These are phyloP conservation scores for Mrakia blollopis DNA, from an alignment of 768 basidiomycete genomes.

Conservation along the genomic window DNA sequence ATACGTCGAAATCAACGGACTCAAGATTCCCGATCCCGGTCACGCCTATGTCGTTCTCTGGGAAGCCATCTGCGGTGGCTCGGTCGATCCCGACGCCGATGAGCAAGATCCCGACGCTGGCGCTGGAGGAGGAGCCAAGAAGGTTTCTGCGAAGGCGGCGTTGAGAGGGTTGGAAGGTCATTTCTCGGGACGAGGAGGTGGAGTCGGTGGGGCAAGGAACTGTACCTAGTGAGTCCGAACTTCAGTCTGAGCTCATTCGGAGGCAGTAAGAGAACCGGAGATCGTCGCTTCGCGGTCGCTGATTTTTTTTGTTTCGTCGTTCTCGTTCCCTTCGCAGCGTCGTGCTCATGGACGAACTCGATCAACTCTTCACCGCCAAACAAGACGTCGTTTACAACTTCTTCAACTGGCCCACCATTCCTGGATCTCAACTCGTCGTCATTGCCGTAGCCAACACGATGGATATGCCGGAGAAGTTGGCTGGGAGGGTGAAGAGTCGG, in stretches of 20 bases:
- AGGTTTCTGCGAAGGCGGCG: slow-evolving; percentile 72
- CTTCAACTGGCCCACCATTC: slow-evolving; percentile 97
- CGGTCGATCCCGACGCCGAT: slow-evolving; percentile 7
- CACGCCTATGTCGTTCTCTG: slow-evolving; percentile 87
- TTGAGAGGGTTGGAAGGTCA: slow-evolving; percentile 69
- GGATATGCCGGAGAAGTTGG: slow-evolving; percentile 94
- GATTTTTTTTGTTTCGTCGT: not conserved
- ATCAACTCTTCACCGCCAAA: slow-evolving; percentile 90
- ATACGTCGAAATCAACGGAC: slow-evolving; percentile 95
- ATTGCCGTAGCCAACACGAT: slow-evolving; percentile 97
- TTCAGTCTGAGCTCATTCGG: too few relatives aligned
- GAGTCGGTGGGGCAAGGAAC: slow-evolving; percentile 59
- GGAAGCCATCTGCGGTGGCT: slow-evolving; percentile 83
- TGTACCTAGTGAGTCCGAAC: slow-evolving; percentile 70
- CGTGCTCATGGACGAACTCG: slow-evolving; percentile 96
- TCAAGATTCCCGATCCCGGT: slow-evolving; percentile 85
- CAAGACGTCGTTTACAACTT: slow-evolving; percentile 99
- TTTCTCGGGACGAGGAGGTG: slow-evolving; percentile 56
- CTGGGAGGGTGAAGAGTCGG: slow-evolving; percentile 83
- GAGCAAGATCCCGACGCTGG: not conserved
- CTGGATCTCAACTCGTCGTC: slow-evolving; percentile 81
- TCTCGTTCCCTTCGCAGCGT: slow-evolving; percentile 54
- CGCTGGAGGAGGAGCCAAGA: slow-evolving; percentile 52
- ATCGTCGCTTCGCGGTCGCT: too few relatives aligned
- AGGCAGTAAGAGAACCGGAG: too few relatives aligned